phyloP scores from a whole-genome alignment of 495 filamentous ascomycete species.

The Neurospora terricola region DNA sequence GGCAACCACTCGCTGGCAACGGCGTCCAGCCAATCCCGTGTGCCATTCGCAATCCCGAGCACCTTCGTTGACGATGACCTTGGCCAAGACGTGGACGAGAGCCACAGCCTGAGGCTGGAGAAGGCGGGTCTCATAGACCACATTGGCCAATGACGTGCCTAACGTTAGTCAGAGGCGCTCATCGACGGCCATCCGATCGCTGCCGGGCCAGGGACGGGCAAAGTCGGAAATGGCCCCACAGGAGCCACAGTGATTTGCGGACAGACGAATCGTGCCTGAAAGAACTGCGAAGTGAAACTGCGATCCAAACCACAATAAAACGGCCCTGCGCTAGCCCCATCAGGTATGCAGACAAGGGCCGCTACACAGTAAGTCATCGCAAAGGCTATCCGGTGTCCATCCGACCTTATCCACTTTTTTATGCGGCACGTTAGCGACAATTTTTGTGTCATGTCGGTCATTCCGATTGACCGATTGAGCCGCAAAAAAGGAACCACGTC shows the following conservation, averaged over 20 bases:
- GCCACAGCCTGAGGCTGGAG: constrained; percentile 19
- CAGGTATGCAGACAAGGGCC: not conserved
- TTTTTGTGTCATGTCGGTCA: constrained; percentile 1
- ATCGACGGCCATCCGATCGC: not conserved
- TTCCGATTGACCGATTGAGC: constrained; percentile 10
- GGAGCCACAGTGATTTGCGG: not conserved
- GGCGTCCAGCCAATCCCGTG: not conserved
- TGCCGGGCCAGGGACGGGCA: constrained; percentile 7
- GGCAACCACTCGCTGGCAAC: not conserved
- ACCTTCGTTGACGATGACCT: constrained; percentile 8
- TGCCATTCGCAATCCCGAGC: not conserved
- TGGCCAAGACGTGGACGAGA: constrained; percentile 15
- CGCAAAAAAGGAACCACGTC: constrained; percentile 6
- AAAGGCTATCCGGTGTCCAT: not conserved
- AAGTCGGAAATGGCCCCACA: constrained; percentile 18
- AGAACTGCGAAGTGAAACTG: not conserved
- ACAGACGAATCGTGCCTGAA: not conserved
- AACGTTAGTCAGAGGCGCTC: constrained; percentile 16
- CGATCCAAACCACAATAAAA: not conserved
- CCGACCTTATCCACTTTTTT: not conserved
- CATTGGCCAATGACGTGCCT: constrained; percentile 11
- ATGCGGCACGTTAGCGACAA: constrained; percentile 4
- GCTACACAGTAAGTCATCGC: no score
- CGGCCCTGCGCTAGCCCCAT: constrained; percentile 2
- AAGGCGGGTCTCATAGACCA: not conserved